Evolutionary conservation across 2,329 filamentous ascomycete genomes (phyloP).

Genomic region (Botryosphaeria agaves): DNA sequence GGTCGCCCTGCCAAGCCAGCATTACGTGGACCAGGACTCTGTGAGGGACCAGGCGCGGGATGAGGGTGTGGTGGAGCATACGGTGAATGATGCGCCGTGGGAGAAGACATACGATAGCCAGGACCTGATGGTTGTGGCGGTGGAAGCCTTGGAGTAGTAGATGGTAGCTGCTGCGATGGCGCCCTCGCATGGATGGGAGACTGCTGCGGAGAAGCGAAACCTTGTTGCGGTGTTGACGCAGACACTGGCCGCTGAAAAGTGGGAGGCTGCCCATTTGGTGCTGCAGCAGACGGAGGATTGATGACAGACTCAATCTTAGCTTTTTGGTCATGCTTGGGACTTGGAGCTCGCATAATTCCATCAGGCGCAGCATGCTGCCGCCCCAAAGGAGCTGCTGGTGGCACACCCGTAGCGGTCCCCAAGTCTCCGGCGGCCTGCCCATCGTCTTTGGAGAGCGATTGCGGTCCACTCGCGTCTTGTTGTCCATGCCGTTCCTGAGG

Average conservation of each 20-base stretch:
- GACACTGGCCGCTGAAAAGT: slow-evolving; percentile 5
- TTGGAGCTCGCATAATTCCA: slow-evolving; percentile 3
- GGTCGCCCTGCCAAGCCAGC: slow-evolving; percentile 11
- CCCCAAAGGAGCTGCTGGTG: too few species aligned
- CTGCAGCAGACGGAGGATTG: slow-evolving; percentile 11
- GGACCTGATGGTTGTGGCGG: slow-evolving; percentile 11
- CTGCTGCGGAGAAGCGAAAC: background rate
- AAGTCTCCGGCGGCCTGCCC: too few species aligned
- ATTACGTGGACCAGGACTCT: slow-evolving; percentile 15
- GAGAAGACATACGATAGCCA: slow-evolving; percentile 13
- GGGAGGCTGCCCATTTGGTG: slow-evolving; percentile 13
- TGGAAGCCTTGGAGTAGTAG: slow-evolving; percentile 7
- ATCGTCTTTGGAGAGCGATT: too few species aligned
- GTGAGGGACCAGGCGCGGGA: slow-evolving; percentile 6
- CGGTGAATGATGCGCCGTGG: slow-evolving; percentile 19
- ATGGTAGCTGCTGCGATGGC: slow-evolving; percentile 7
- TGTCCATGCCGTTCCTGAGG: too few species aligned
- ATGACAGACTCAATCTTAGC: slow-evolving; percentile 18
- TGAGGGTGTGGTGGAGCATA: slow-evolving; percentile 15
- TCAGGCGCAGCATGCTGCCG: too few species aligned
- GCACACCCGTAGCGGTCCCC: too few species aligned
- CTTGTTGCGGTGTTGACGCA: background rate
- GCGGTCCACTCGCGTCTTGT: too few species aligned
- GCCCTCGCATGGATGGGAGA: slow-evolving; percentile 5
- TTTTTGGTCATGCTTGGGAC: slow-evolving; percentile 9